phyloP scores from a whole-genome alignment of 352 stramenopile species.

The Phytophthora cactorum region DNA sequence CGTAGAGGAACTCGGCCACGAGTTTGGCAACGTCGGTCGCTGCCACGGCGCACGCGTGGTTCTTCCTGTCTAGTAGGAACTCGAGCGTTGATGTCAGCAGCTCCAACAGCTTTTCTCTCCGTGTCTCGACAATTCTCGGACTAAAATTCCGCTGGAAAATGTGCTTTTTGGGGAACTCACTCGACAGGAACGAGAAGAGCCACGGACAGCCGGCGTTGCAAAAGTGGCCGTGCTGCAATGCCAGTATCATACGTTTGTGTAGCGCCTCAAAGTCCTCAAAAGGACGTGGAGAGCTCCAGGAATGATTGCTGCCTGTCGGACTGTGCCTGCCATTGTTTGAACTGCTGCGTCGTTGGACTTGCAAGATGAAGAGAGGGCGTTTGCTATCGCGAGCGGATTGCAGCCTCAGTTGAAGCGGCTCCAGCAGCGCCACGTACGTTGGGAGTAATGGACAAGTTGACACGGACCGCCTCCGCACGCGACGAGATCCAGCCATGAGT shows the following conservation, averaged over 20 bases:
- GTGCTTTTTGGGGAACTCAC: slow-evolving; percentile 39
- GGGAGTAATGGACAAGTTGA: slow-evolving; percentile 14
- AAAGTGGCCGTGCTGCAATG: slow-evolving; percentile 43
- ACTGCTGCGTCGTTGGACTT: slow-evolving; percentile 26
- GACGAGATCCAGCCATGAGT: slow-evolving; percentile 23
- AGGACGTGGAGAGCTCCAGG: slow-evolving; percentile 20
- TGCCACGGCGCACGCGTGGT: slow-evolving; percentile 33
- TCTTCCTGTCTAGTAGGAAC: slow-evolving; percentile 38
- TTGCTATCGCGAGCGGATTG: slow-evolving; percentile 17
- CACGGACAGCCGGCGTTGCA: slow-evolving; percentile 36
- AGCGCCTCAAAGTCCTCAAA: slow-evolving; percentile 40
- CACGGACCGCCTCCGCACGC: slow-evolving; percentile 23
- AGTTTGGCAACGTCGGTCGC: slow-evolving; percentile 31
- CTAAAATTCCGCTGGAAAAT: slow-evolving; percentile 36
- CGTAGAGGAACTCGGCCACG: slow-evolving; percentile 36
- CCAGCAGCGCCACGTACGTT: slow-evolving; percentile 38
- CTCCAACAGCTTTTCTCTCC: slow-evolving; percentile 25
- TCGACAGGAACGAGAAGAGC: slow-evolving; percentile 38
- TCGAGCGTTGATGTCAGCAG: slow-evolving; percentile 25
- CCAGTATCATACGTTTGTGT: slow-evolving; percentile 23
- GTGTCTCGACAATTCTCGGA: slow-evolving; percentile 13
- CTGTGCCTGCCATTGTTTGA: background rate
- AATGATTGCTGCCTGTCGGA: background rate
- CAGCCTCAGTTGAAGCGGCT: slow-evolving; percentile 29
- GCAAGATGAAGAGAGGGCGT: slow-evolving; percentile 26